Percentiles rank a stretch among this genome's conserved stretches.
Evolutionary conservation across 805 yeast species (phyloP).

Genomic region (Candida xiaguanensis): DNA sequence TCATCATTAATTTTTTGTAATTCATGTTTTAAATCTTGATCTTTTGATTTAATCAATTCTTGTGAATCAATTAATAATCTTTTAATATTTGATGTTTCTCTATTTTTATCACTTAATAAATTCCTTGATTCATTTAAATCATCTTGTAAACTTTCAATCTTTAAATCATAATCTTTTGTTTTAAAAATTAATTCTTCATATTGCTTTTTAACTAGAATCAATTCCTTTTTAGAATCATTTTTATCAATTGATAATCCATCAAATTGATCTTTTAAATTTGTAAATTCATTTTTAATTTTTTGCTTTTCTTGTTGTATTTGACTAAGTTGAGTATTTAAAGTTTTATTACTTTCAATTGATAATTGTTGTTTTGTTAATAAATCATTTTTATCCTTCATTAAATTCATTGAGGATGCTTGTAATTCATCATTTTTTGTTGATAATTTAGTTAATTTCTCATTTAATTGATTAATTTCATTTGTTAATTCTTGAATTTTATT

Average conservation of each 20-base stretch:
- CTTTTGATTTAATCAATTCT: constrained; percentile 46
- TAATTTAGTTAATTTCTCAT: constrained; percentile 35
- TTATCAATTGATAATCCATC: constrained; percentile 32
- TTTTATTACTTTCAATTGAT: constrained; percentile 23
- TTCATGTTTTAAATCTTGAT: constrained; percentile 55
- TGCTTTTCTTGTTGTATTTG: constrained; percentile 44
- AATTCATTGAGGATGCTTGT: constrained; percentile 28
- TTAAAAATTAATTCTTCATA: constrained; percentile 70
- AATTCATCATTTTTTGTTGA: constrained; percentile 39
- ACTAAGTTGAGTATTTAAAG: constrained; percentile 32
- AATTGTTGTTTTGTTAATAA: constrained; percentile 42
- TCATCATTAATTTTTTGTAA: constrained; percentile 55
- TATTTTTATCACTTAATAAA: constrained; percentile 71
- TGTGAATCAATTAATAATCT: constrained; percentile 67
- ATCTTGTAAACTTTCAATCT: constrained; percentile 68
- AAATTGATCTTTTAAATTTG: constrained; percentile 34
- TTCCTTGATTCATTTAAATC: constrained; percentile 75
- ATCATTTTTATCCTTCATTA: constrained; percentile 36
- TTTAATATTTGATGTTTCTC: constrained; percentile 74
- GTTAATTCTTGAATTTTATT: constrained; percentile 32
- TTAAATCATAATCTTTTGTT: constrained; percentile 57
- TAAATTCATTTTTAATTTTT: constrained; percentile 34
- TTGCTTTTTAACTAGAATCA: constrained; percentile 51
- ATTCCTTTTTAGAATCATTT: constrained; percentile 37
- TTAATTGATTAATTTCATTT: constrained; percentile 37